Conservation (phyloP, 345 rosid genomes). For the Ceriops decandra region DNA sequence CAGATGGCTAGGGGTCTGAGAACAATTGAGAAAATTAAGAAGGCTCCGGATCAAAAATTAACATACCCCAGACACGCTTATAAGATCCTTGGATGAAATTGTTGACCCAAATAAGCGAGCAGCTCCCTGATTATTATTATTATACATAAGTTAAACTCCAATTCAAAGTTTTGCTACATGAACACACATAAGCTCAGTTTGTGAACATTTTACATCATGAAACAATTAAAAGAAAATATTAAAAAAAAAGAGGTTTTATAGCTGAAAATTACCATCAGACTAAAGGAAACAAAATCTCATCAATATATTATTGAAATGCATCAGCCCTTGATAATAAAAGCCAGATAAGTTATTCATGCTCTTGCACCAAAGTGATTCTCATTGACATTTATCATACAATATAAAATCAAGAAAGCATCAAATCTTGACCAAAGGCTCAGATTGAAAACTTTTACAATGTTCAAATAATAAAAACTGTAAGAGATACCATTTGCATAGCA, state of each 20-base stretch:
- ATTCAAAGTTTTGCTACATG: constrained; percentile 1
- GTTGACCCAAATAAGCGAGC: constrained; percentile 90
- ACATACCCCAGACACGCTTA: constrained; percentile 86
- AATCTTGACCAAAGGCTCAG: no score
- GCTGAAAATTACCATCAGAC: background rate
- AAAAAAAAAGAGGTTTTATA: no score
- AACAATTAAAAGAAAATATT: background rate
- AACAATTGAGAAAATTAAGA: background rate
- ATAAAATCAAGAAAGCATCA: no score
- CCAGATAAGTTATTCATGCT: no score
- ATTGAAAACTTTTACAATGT: no score
- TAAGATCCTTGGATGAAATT: constrained; percentile 69
- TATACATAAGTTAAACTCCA: background rate
- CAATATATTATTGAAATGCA: no score
- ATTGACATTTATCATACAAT: no score
- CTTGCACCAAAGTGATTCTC: no score
- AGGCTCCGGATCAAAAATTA: constrained; percentile 1
- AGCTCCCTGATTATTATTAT: constrained; percentile 70
- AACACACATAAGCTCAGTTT: background rate
- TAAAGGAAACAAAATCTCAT: background rate
- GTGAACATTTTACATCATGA: background rate
- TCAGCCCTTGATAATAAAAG: no score
- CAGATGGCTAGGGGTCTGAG: background rate
- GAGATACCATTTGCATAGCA: no score
- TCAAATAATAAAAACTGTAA: no score